Evolutionary conservation across 768 basidiomycete genomes (phyloP), one percentile per base, ranked within the genome.

Genomic region (Tulasnella sp.): DNA sequence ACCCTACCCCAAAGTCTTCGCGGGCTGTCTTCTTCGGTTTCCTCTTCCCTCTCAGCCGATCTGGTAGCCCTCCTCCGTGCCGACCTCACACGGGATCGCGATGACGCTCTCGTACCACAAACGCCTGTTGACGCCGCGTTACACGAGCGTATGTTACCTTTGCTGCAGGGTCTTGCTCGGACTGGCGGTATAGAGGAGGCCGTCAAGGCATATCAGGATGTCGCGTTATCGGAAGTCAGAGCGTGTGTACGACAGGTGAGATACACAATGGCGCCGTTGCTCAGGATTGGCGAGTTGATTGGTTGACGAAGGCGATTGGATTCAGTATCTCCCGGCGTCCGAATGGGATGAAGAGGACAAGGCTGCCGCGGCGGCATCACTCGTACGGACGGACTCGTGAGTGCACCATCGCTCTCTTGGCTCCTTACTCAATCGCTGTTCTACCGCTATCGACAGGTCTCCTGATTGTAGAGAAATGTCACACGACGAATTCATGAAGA

Each of bases 121-220:
- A 0, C 53, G 27, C 7, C 40, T 25, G 6, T 59, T 45, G 49
- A 70, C 50, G 63, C 65, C 23, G 68, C 49, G 1, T 65, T 88
- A 48, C 75, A 74, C 52, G 84, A 88, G 61, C 73, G 80, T 29
- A 63, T 91, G 36, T 75, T 76, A 25, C 90, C 90, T 2, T 65
- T 93, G 42, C 66, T 96, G 25, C 75, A 81, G 31, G 88, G 87
- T n/a, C 74, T 98, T 48, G 69, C 81, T 21, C 74, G 86, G 59
- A 86, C 86, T 0, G 77, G 75, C 40, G 84, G 82, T 2, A 66
- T 90, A 39, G 79, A 80, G 50, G 84, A 85, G 59, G 82, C 80
- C 1, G 72, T 80, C 27, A 62, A 77, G 9, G 77, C 79, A 14
- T 91, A 87, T 84, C 71, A 84, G 60, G 80, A 84, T 36, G 75